Evolutionary conservation across 2,329 filamentous ascomycete species (phyloP).

Genomic region (Cordyceps cateniannulata): DNA sequence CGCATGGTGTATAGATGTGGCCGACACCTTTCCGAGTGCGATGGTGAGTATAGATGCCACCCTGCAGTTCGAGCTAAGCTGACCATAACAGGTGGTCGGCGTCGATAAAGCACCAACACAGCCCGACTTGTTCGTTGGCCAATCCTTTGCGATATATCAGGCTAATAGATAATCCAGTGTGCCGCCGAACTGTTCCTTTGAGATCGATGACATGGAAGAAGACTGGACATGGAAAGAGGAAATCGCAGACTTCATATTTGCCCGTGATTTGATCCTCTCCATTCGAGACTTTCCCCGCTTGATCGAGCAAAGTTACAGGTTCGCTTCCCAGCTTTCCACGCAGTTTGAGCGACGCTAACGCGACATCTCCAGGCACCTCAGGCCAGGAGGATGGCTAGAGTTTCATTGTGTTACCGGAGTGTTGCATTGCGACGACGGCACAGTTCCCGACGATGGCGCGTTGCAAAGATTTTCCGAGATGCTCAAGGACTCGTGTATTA

Average conservation of each 20-base stretch:
- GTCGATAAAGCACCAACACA: background rate
- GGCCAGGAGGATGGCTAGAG: conserved; percentile 29
- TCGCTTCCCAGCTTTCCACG: background rate
- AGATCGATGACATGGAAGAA: conserved; percentile 31
- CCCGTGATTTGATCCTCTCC: conserved; percentile 24
- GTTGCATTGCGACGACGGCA: conserved; percentile 27
- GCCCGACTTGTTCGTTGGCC: background rate
- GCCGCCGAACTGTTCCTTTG: conserved; percentile 30
- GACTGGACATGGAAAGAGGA: conserved; percentile 31
- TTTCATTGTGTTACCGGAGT: conserved; percentile 24
- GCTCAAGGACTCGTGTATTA: conserved; percentile 20
- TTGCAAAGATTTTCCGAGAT: conserved; percentile 20
- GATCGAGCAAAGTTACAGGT: conserved; percentile 29
- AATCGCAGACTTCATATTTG: conserved; percentile 29
- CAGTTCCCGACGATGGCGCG: conserved; percentile 21
- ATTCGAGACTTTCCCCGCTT: conserved; percentile 26
- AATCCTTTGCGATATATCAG: background rate
- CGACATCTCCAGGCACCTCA: conserved; percentile 19
- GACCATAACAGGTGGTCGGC: background rate
- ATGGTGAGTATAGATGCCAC: background rate
- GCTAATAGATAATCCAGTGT: conserved; percentile 34
- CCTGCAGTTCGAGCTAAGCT: conserved; percentile 16
- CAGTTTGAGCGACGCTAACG: background rate
- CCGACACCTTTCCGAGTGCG: background rate
- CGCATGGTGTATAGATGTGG: background rate